These are phyloP conservation scores for Phlebiopsis gigantea DNA, from an alignment of 768 basidiomycete genomes.

Conservation along the genomic window DNA sequence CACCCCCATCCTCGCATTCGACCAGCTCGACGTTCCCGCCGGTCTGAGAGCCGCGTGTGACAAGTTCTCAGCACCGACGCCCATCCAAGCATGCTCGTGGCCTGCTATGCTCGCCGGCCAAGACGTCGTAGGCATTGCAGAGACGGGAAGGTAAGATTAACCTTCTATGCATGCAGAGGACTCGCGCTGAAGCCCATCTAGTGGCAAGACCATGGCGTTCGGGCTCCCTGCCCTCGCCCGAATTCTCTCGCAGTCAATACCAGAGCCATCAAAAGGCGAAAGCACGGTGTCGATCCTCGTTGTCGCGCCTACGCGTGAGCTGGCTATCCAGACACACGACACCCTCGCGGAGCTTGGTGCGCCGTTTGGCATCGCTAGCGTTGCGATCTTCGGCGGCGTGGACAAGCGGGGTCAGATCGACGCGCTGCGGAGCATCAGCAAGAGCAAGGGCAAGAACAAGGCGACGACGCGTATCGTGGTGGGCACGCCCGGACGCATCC, in stretches of 20 bases:
- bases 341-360: constrained; percentile 70
- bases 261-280: constrained; percentile 24
- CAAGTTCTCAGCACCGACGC: constrained; percentile 82
- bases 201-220: constrained; percentile 95
- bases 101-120: constrained; percentile 73
- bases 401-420: constrained; percentile 79
- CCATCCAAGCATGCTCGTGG: constrained; percentile 96
- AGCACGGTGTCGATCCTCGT: constrained; percentile 47
- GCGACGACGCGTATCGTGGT: constrained; percentile 71
- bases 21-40: constrained; percentile 61
- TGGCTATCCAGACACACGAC: constrained; percentile 93
- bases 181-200: constrained; percentile 23
- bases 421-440: constrained; percentile 51
- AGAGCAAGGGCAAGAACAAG: constrained; percentile 45
- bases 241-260: constrained; percentile 42
- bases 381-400: constrained; percentile 95
- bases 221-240: constrained; percentile 83
- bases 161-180: background rate
- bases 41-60: constrained; percentile 58
- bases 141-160: constrained; percentile 73
- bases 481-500: constrained; percentile 89
- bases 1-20: constrained; percentile 70
- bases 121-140: constrained; percentile 95
- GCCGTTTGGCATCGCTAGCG: constrained; percentile 69
- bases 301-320: constrained; percentile 91